phyloP scores from a whole-genome alignment of 2,329 filamentous ascomycete species.

The Diplodia corticola region DNA sequence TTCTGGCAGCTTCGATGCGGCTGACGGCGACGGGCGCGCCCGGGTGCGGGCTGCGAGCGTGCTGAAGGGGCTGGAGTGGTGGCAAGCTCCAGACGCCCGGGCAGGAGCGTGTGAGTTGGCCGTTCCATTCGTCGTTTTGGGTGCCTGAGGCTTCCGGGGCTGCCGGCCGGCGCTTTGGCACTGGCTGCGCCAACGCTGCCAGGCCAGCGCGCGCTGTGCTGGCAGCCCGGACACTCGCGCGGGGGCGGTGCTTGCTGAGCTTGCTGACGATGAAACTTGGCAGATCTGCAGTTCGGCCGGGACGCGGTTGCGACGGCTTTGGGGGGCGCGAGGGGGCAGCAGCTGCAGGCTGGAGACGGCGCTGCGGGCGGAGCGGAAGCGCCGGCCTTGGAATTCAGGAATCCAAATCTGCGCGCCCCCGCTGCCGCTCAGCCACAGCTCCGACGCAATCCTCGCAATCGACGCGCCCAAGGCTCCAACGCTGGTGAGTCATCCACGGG shows the following conservation, averaged over 20 bases:
- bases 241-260: not conserved
- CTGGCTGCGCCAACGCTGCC: not conserved
- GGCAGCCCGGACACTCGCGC: not conserved
- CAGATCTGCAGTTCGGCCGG: conserved; percentile 19
- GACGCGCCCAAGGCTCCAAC: not conserved
- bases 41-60: conserved; percentile 11
- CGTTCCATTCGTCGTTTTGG: not conserved
- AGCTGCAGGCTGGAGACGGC: not conserved
- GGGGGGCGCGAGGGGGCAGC: not conserved
- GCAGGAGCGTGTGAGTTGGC: conserved; percentile 18
- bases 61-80: conserved; percentile 4
- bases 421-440: conserved; percentile 12
- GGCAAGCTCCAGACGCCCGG: conserved; percentile 9
- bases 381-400: conserved; percentile 17
- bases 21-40: not conserved
- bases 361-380: not conserved
- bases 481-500: conserved; percentile 6
- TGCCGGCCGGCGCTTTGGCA: not conserved
- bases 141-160: conserved; percentile 1
- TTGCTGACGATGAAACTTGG: conserved; percentile 12
- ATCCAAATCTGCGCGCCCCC: conserved; percentile 8
- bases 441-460: conserved; percentile 4
- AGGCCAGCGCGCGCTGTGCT: not conserved
- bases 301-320: conserved; percentile 9
- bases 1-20: not conserved